Evolutionary conservation across 345 rosid species (phyloP).

Genomic region (Pistacia vera): DNA sequence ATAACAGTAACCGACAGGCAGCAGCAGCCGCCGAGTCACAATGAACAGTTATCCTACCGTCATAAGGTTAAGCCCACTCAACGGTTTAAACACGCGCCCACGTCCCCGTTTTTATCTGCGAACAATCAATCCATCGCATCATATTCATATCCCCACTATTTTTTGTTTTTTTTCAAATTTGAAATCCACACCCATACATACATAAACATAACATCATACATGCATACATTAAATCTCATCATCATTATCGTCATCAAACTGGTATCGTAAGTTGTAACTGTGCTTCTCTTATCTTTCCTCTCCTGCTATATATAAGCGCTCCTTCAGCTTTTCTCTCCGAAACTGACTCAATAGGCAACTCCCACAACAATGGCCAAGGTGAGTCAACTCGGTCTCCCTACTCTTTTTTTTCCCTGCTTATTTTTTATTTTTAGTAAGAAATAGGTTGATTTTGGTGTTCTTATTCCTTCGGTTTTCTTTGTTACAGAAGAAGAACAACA

Average conservation of each 20-base stretch:
- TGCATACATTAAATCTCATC: neutral
- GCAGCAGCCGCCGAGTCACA: neutral
- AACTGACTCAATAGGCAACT: too few species aligned
- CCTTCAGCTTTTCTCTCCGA: neutral
- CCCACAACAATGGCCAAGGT: constrained; percentile 33
- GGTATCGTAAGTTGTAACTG: neutral
- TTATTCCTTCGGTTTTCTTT: neutral
- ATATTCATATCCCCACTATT: neutral
- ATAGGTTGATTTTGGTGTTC: neutral
- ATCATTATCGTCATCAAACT: neutral
- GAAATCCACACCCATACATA: neutral
- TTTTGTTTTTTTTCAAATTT: too few species aligned
- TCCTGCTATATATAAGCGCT: neutral
- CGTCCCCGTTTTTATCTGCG: neutral
- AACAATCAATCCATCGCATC: neutral
- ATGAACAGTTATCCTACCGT: neutral
- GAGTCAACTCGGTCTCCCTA: constrained; percentile 17
- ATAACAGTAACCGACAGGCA: neutral
- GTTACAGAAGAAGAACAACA: constrained; percentile 21
- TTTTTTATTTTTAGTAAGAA: neutral
- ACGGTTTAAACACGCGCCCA: constrained; percentile 1
- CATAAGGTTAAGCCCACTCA: too few species aligned
- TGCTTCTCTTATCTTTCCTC: neutral
- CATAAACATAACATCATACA: too few species aligned
- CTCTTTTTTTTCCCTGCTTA: neutral